Conservation (phyloP, 805 yeast species). For the Wickerhamiella australiensis region DNA sequence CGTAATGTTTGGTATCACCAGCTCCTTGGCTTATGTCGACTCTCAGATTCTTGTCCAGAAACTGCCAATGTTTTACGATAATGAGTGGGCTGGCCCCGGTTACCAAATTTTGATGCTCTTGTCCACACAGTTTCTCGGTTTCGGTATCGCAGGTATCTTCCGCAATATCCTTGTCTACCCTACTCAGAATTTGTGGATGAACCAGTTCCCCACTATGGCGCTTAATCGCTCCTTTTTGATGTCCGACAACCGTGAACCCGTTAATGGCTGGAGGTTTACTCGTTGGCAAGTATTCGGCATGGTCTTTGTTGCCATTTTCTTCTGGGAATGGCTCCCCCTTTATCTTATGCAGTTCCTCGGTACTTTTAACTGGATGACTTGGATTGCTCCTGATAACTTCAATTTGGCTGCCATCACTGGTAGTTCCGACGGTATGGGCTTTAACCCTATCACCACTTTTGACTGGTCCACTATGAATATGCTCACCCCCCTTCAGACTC, state of each 20-base stretch:
- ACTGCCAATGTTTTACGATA: slow-evolving; percentile 26
- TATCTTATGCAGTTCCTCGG: slow-evolving; percentile 52
- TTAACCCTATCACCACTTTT: slow-evolving; percentile 26
- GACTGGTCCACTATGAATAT: slow-evolving; percentile 42
- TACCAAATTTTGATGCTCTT: slow-evolving; percentile 36
- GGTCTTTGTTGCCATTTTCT: slow-evolving; percentile 35
- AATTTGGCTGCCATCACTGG: slow-evolving; percentile 55
- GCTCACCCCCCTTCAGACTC: slow-evolving; percentile 26
- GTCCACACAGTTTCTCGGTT: slow-evolving; percentile 44
- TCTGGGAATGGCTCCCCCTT: slow-evolving; percentile 60
- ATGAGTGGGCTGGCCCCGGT: slow-evolving; percentile 31
- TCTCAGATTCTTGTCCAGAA: slow-evolving; percentile 23
- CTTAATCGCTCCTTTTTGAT: slow-evolving; percentile 35
- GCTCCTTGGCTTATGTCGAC: slow-evolving; percentile 18
- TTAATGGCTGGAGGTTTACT: slow-evolving; percentile 51
- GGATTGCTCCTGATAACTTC: slow-evolving; percentile 45
- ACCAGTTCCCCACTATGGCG: slow-evolving; percentile 47
- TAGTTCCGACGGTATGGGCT: slow-evolving; percentile 41
- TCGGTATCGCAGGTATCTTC: slow-evolving; percentile 44
- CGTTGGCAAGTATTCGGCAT: slow-evolving; percentile 41
- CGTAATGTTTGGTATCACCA: slow-evolving; percentile 18
- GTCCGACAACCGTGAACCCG: slow-evolving; percentile 23
- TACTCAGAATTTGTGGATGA: slow-evolving; percentile 32
- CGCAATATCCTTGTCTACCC: slow-evolving; percentile 39
- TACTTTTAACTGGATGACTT: slow-evolving; percentile 51